These are phyloP conservation scores for Paecilomyces sp. DNA, from an alignment of 2,329 filamentous ascomycete species.

Conservation along the genomic window DNA sequence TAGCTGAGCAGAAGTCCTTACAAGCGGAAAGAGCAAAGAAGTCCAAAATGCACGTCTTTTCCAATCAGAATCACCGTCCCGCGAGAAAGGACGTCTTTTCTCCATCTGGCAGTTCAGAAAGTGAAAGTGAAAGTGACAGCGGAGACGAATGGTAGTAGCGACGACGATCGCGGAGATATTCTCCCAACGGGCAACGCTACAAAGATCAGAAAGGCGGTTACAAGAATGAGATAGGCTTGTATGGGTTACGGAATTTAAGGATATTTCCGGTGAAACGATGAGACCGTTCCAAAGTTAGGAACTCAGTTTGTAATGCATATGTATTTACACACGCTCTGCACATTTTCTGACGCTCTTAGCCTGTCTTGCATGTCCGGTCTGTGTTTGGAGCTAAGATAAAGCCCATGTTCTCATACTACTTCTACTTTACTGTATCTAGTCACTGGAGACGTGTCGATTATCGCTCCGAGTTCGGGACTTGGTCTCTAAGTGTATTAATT, in stretches of 20 bases:
- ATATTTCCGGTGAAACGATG: neutral
- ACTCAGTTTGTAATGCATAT: neutral
- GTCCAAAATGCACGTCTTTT: neutral
- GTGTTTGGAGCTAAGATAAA: no score
- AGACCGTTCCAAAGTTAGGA: neutral
- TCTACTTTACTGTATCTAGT: no score
- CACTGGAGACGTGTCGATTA: no score
- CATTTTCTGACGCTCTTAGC: neutral
- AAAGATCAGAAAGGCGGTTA: slow-evolving; percentile 7
- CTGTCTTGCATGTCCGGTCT: neutral
- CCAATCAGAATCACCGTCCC: neutral
- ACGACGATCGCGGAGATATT: slow-evolving; percentile 14
- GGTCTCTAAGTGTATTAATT: no score
- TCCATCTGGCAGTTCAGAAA: slow-evolving; percentile 3
- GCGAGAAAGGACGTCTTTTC: neutral
- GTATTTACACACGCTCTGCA: neutral
- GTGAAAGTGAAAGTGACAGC: slow-evolving; percentile 5
- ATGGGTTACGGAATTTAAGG: neutral
- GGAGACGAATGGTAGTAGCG: slow-evolving; percentile 7
- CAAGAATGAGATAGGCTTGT: neutral
- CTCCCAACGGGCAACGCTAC: slow-evolving; percentile 13
- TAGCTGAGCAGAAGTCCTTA: neutral
- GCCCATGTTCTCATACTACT: no score
- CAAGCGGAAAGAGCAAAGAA: neutral
- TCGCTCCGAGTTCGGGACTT: no score